Percentiles rank a stretch among this genome's conserved stretches.
phyloP scores from a whole-genome alignment of 2,329 filamentous ascomycete genomes.

The Penicillium sp. region DNA sequence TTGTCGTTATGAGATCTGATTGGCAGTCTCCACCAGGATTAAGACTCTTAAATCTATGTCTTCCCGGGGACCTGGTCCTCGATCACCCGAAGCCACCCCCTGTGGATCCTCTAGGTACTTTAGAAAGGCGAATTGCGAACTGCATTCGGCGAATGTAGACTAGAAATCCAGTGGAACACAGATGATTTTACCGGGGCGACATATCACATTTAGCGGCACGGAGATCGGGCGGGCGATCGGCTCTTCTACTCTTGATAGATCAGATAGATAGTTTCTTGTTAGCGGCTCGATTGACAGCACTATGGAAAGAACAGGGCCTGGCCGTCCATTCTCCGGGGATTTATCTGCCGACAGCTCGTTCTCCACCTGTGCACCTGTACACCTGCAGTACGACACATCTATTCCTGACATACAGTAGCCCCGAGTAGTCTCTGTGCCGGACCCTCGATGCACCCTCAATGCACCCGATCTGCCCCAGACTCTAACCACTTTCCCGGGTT shows the following conservation, averaged over 20 bases:
- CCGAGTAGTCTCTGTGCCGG: not conserved
- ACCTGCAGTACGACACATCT: not conserved
- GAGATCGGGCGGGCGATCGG: slow-evolving; percentile 12
- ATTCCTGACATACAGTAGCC: not conserved
- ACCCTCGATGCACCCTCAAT: not conserved
- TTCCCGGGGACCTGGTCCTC: not conserved
- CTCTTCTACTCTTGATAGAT: slow-evolving; percentile 11
- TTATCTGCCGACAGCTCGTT: not conserved
- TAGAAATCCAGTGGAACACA: not conserved
- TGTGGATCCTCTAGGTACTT: not conserved
- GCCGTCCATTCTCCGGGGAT: not conserved
- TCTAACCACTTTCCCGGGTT: slow-evolving; percentile 18
- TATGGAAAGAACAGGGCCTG: not conserved
- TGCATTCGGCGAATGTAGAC: not conserved
- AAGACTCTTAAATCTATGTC: not conserved
- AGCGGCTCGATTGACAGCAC: slow-evolving; percentile 10
- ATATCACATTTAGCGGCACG: slow-evolving; percentile 18
- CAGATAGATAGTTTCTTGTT: slow-evolving; percentile 21
- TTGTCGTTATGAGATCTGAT: not conserved
- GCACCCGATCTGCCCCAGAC: slow-evolving; percentile 1
- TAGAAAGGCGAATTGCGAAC: not conserved
- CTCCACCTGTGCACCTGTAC: not conserved
- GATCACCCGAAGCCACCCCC: not conserved
- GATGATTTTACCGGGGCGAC: slow-evolving; percentile 8
- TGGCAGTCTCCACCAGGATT: not conserved